phyloP scores from a whole-genome alignment of 2,329 filamentous ascomycete species.

The Tricladium varicosporioides region DNA sequence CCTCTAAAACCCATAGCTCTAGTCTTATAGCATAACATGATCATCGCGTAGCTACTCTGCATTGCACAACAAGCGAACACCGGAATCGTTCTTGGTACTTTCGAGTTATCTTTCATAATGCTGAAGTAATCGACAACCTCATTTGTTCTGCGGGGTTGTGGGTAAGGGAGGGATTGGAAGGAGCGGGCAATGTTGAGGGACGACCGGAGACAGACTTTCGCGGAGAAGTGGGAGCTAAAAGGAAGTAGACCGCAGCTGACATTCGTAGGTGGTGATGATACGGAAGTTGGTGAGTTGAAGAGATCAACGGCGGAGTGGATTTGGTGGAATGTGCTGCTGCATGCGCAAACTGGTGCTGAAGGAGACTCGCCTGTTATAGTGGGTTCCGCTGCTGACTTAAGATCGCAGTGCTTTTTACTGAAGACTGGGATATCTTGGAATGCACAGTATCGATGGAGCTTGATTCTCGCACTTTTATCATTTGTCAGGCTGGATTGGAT shows the following conservation, averaged over 20 bases:
- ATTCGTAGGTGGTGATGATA: not conserved
- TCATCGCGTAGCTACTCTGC: constrained; percentile 35
- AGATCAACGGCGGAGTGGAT: constrained; percentile 8
- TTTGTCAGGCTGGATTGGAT: not conserved
- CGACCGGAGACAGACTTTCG: constrained; percentile 48
- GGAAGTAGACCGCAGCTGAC: constrained; percentile 34
- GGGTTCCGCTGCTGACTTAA: constrained; percentile 27
- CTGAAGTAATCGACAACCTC: constrained; percentile 10
- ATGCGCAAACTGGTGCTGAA: constrained; percentile 14
- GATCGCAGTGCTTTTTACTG: constrained; percentile 47
- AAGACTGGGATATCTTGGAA: constrained; percentile 51
- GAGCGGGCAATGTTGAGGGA: constrained; percentile 47
- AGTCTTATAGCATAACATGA: constrained; percentile 32
- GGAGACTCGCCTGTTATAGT: not conserved
- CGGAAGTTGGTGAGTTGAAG: constrained; percentile 4
- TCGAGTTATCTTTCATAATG: not conserved
- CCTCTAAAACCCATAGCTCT: constrained; percentile 20
- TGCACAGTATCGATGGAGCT: constrained; percentile 50
- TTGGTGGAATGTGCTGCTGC: constrained; percentile 19
- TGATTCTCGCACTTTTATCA: constrained; percentile 45
- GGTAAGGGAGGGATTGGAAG: constrained; percentile 46
- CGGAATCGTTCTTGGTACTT: constrained; percentile 32
- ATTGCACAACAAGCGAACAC: constrained; percentile 37
- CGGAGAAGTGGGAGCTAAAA: constrained; percentile 46
- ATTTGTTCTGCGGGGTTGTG: constrained; percentile 22